Conservation (phyloP, 345 rosid species). For the Pistacia integerrima region DNA sequence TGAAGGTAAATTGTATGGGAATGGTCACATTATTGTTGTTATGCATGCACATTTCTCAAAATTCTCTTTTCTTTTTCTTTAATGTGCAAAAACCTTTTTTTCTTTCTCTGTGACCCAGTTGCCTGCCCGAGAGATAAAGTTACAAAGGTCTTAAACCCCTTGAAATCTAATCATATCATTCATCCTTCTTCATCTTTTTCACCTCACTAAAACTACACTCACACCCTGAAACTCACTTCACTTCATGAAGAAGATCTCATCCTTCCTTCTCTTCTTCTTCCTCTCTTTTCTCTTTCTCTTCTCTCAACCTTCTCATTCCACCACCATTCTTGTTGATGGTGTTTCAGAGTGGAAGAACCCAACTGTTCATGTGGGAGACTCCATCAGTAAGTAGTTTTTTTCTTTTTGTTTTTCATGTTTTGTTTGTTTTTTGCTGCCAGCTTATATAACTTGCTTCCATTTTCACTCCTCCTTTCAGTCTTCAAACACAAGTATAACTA, state of each 20-base stretch:
- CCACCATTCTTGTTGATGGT: constrained; percentile 69
- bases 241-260: constrained; percentile 31
- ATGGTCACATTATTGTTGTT: too few relatives aligned
- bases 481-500: constrained; percentile 76
- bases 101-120: constrained; percentile 10
- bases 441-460: neutral
- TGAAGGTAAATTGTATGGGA: too few relatives aligned
- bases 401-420: neutral
- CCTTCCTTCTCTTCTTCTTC: constrained; percentile 31
- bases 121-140: neutral
- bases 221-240: constrained; percentile 10
- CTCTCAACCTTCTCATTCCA: constrained; percentile 40
- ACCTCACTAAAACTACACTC: neutral
- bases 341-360: constrained; percentile 71
- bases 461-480: constrained; percentile 37
- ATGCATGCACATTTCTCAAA: constrained; percentile 16
- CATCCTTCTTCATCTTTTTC: constrained; percentile 5
- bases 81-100: constrained; percentile 20
- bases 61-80: neutral
- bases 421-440: neutral
- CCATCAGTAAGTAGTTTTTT: constrained; percentile 51
- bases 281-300: constrained; percentile 37
- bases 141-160: constrained; percentile 8
- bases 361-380: constrained; percentile 72
- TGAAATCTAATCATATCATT: neutral